phyloP scores from a whole-genome alignment of 768 basidiomycete genomes.

The Kondoa malvinella region DNA sequence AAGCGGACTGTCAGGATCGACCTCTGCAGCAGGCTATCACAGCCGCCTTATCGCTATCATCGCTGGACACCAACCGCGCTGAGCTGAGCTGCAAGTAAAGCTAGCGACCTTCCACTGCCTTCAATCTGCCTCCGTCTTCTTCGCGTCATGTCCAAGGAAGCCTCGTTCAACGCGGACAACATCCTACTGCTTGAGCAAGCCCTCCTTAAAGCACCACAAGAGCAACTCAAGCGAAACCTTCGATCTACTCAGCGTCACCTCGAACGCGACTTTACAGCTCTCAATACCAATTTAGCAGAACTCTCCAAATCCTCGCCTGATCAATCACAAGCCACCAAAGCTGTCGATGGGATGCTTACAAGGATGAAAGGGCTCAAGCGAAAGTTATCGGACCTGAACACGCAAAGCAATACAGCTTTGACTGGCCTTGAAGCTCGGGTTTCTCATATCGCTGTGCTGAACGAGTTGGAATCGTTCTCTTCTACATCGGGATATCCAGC shows the following conservation, averaged over 20 bases:
- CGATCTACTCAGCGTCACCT: background rate
- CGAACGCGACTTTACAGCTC: background rate
- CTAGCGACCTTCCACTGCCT: background rate
- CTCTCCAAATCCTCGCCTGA: background rate
- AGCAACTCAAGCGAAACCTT: constrained; percentile 2
- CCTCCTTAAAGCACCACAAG: background rate
- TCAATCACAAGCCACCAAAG: constrained; percentile 31
- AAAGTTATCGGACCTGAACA: constrained; percentile 46
- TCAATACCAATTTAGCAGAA: background rate
- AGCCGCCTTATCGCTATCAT: too few species aligned
- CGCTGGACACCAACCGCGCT: too few species aligned
- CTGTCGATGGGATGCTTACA: constrained; percentile 58
- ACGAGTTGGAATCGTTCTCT: constrained; percentile 36
- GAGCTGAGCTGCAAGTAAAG: too few species aligned
- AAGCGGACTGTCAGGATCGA: too few species aligned
- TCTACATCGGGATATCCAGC: constrained; percentile 44
- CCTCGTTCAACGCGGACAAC: background rate
- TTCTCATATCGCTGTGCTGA: constrained; percentile 40
- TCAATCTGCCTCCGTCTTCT: background rate
- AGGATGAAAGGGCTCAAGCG: constrained; percentile 64
- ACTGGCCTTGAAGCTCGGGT: constrained; percentile 16
- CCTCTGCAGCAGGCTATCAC: too few species aligned
- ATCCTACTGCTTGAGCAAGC: constrained; percentile 7
- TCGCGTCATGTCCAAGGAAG: background rate
- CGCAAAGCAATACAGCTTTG: constrained; percentile 10